phyloP scores from a whole-genome alignment of 768 basidiomycete genomes.

The Russula emetica region DNA sequence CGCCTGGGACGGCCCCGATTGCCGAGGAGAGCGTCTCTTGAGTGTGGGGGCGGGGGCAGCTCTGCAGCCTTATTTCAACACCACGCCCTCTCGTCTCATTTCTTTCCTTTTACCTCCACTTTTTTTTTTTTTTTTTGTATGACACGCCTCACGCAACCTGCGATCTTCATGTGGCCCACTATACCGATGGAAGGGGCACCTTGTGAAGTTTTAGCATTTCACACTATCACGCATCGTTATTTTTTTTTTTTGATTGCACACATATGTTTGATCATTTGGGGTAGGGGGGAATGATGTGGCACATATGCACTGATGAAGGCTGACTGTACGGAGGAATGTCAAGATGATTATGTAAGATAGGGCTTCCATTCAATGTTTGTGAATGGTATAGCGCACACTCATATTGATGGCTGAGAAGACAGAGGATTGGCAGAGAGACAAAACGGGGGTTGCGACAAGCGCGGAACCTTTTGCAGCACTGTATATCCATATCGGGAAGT shows the following conservation, averaged over 20 bases:
- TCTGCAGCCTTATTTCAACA: not conserved
- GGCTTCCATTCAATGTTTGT: slow-evolving; percentile 23
- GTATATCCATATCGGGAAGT: slow-evolving; percentile 26
- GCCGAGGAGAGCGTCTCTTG: slow-evolving; percentile 28
- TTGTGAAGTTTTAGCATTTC: not conserved
- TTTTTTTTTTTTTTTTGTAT: not conserved
- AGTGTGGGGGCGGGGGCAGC: not conserved
- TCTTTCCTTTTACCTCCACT: not conserved
- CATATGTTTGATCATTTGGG: too few relatives aligned
- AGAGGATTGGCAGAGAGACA: slow-evolving; percentile 21
- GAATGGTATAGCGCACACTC: slow-evolving; percentile 19
- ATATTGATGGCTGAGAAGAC: slow-evolving; percentile 20
- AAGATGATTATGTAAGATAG: slow-evolving; percentile 16
- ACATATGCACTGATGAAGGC: too few relatives aligned
- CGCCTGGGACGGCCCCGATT: slow-evolving; percentile 28
- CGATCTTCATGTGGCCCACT: slow-evolving; percentile 1
- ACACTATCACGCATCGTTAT: not conserved
- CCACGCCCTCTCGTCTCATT: not conserved
- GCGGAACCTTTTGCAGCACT: slow-evolving; percentile 24
- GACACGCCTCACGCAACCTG: not conserved
- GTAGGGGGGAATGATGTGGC: not conserved
- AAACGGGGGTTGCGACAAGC: slow-evolving; percentile 28
- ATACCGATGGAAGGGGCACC: not conserved
- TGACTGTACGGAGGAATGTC: slow-evolving; percentile 5
- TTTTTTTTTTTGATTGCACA: not conserved